Conservation (phyloP, 345 rosid genomes). For the Murraya paniculata region DNA sequence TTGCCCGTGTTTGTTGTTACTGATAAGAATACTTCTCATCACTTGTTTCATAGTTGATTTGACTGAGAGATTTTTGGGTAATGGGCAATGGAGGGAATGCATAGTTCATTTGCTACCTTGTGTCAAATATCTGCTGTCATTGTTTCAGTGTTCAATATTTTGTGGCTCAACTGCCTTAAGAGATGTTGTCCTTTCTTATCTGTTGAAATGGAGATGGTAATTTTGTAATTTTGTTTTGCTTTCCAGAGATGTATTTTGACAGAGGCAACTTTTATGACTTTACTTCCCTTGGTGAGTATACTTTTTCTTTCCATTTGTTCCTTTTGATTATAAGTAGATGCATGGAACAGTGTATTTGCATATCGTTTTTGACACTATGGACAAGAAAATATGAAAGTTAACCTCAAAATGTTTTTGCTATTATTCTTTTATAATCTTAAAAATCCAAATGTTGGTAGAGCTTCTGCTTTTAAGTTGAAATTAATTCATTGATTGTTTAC, state of each 20-base stretch:
- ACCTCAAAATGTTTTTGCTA: background rate
- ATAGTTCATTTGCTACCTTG: background rate
- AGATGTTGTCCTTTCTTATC: background rate
- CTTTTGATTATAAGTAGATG: background rate
- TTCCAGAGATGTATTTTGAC: conserved; percentile 93
- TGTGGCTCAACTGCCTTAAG: background rate
- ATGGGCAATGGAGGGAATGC: background rate
- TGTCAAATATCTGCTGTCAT: background rate
- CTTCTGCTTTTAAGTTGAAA: background rate
- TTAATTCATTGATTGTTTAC: background rate
- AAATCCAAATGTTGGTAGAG: background rate
- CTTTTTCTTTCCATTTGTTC: conserved; percentile 8
- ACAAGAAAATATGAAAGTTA: background rate
- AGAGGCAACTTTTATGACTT: conserved; percentile 94
- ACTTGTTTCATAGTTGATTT: background rate
- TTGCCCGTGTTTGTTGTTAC: background rate
- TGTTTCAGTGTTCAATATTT: background rate
- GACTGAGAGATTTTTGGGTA: background rate
- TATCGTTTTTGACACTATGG: background rate
- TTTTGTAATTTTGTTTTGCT: conserved; percentile 6
- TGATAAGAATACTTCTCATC: background rate
- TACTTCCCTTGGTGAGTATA: conserved; percentile 86
- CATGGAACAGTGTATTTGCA: background rate
- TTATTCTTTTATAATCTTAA: background rate
- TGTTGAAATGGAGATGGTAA: conserved; percentile 7